These are phyloP conservation scores for Setomelanomma holmii DNA, from an alignment of 2,329 filamentous ascomycete species.

Conservation along the genomic window DNA sequence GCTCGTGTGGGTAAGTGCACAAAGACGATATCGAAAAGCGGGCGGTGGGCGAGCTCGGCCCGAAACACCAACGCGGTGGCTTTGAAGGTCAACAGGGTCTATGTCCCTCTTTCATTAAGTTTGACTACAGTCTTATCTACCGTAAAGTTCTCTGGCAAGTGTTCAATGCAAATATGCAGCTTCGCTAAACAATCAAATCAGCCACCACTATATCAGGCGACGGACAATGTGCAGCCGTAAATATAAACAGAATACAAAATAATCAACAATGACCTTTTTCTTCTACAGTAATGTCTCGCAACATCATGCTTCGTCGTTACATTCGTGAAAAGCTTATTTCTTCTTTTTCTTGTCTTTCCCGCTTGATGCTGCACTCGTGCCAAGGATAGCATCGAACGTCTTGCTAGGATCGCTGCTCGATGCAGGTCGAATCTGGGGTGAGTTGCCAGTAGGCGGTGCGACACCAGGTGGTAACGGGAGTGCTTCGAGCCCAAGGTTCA, in stretches of 20 bases:
- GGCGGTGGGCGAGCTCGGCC: constrained; percentile 20
- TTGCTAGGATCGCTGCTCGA: constrained; percentile 51
- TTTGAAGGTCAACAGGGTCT: not conserved
- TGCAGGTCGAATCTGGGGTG: constrained; percentile 31
- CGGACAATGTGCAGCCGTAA: not conserved
- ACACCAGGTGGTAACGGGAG: constrained; percentile 55
- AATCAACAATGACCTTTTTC: not conserved
- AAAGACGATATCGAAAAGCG: constrained; percentile 24
- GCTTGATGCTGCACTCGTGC: constrained; percentile 26
- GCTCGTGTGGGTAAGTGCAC: constrained; percentile 14
- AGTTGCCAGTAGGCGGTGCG: constrained; percentile 43
- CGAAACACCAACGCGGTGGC: not conserved
- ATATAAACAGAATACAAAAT: not conserved
- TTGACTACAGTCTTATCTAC: no score
- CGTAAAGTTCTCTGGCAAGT: no score
- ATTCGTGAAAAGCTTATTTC: constrained; percentile 22
- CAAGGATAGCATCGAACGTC: constrained; percentile 60
- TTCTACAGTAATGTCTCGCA: constrained; percentile 1
- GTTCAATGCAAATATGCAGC: constrained; percentile 2
- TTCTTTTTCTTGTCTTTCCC: constrained; percentile 41
- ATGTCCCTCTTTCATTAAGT: not conserved
- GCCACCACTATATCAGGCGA: not conserved
- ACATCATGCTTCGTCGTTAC: not conserved
- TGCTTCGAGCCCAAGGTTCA: constrained; percentile 56
- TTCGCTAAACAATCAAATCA: constrained; percentile 10